Percentiles rank a stretch among this genome's conserved stretches.
Conservation (phyloP, 345 rosid genomes). For the Clausena lansium region DNA sequence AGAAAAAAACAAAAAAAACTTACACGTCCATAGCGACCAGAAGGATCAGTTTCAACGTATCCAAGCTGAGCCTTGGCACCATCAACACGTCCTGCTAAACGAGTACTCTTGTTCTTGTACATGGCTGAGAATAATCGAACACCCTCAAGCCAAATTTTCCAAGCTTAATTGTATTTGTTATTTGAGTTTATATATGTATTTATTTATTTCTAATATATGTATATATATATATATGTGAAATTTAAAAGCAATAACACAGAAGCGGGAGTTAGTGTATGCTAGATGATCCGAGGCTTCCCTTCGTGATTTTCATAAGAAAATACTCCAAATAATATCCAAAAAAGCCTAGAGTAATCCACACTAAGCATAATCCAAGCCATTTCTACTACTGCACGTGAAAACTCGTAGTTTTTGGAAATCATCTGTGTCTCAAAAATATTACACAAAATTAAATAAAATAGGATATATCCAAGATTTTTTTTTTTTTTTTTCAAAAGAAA, state of each 20-base stretch:
- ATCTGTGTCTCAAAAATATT: constrained; percentile 35
- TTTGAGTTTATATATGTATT: not conserved
- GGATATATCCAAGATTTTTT: not conserved
- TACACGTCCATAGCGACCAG: constrained; percentile 92
- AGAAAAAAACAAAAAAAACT: constrained; percentile 24
- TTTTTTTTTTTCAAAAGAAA: not conserved
- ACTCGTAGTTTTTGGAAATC: constrained; percentile 55
- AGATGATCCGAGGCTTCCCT: constrained; percentile 81
- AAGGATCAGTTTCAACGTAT: constrained; percentile 82
- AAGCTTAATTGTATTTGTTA: not conserved
- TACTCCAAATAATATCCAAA: constrained; percentile 71
- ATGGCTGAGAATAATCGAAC: constrained; percentile 34
- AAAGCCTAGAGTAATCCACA: constrained; percentile 71
- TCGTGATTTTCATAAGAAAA: constrained; percentile 87
- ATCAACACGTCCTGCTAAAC: constrained; percentile 30
- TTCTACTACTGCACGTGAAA: constrained; percentile 39
- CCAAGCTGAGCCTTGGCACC: constrained; percentile 28
- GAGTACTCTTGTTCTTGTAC: constrained; percentile 37
- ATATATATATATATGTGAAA: not conserved
- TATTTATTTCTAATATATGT: not conserved
- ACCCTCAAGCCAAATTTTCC: constrained; percentile 4
- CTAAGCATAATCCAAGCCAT: constrained; percentile 77
- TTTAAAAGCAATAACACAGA: not conserved
- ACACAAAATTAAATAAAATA: not conserved
- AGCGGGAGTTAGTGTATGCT: constrained; percentile 21